These are phyloP conservation scores for Anisogramma anomala DNA, from an alignment of 2,329 filamentous ascomycete species.

Conservation along the genomic window DNA sequence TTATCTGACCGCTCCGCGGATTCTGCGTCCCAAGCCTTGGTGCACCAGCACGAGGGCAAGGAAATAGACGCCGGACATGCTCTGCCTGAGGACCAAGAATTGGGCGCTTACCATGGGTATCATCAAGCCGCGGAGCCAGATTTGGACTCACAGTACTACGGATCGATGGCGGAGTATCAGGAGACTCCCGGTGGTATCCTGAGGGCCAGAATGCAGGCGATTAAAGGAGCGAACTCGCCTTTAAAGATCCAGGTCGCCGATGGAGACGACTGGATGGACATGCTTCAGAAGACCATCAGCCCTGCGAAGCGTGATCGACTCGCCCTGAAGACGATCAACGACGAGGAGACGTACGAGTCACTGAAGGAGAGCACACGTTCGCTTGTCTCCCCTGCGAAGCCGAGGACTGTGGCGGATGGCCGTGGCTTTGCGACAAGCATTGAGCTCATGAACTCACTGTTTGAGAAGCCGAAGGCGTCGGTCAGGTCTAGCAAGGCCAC, in stretches of 20 bases:
- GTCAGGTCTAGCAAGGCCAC: conserved; percentile 41
- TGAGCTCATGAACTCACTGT: conserved; percentile 91
- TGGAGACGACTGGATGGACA: conserved; percentile 84
- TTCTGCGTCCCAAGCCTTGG: conserved; percentile 53
- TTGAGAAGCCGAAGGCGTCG: conserved; percentile 57
- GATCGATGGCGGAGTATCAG: conserved; percentile 31
- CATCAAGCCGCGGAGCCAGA: conserved; percentile 67
- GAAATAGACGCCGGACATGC: conserved; percentile 68
- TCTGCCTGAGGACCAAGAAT: conserved; percentile 56
- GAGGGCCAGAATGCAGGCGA: conserved; percentile 51
- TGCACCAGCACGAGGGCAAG: conserved; percentile 49
- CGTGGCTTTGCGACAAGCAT: conserved; percentile 77
- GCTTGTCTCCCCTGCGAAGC: conserved; percentile 23
- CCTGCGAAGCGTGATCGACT: conserved; percentile 85
- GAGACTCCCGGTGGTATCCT: conserved; percentile 51
- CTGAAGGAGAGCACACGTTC: conserved; percentile 21
- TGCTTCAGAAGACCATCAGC: conserved; percentile 86
- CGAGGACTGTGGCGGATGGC: conserved; percentile 32
- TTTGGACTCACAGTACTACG: conserved; percentile 40
- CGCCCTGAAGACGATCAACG: conserved; percentile 49
- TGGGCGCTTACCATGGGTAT: conserved; percentile 63
- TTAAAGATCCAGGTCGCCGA: conserved; percentile 49
- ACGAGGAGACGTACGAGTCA: conserved; percentile 45
- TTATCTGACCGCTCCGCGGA: conserved; percentile 85
- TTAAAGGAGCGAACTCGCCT: conserved; percentile 48